Base-by-base conservation (phyloP, 495 filamentous ascomycete species). In the Penicillium arizonense region DNA sequence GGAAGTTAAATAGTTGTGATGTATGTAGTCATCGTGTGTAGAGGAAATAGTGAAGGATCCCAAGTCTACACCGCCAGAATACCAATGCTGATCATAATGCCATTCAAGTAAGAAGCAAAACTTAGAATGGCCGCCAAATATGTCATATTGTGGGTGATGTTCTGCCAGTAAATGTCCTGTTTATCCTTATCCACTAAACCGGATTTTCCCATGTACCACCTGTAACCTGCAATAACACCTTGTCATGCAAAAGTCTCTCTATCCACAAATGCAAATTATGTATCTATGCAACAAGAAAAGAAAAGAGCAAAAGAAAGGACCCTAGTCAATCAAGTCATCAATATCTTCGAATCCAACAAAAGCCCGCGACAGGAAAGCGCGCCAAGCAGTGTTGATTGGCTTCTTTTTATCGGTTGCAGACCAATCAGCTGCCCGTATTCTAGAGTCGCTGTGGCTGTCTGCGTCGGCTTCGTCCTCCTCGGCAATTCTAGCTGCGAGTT, bases 401-500 rank as follows among this genome's bases (percentile, higher is more conserved):
- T 73, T 70, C 59, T 80, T 81, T 42, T 77, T 73, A 58, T 73
- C 70, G 37, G 69, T 63, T 33, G 51, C 46, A 32, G 55, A 55
- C 24, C 45, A 54, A 13, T 65, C 62, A 11, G 42, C 47, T 16
- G 58, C 59, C 28, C 32, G 33, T n/a, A 37, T 38, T 41, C 52
- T 39, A 8, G 39, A 41, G 11, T 58, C 57, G 12, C 56, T 50
- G 0, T 54, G 32, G 5, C 59, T 44, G 33, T 50, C 41, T 50
- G 16, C 63, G 56, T 38, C 56, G 33, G 57, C 53, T 18, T 72
- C 61, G 47, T 73, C 67, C 39, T 74, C 77, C 48, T 83, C 71
- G 16, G 87, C 91, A 50, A 97, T 96, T 43, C 86, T 75, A 28
- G 80, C 77, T 4, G 94, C 94, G 14, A 99, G 78, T 30, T 87